Conservation (phyloP, 208 protist species). For the Trypanosoma brucei region DNA sequence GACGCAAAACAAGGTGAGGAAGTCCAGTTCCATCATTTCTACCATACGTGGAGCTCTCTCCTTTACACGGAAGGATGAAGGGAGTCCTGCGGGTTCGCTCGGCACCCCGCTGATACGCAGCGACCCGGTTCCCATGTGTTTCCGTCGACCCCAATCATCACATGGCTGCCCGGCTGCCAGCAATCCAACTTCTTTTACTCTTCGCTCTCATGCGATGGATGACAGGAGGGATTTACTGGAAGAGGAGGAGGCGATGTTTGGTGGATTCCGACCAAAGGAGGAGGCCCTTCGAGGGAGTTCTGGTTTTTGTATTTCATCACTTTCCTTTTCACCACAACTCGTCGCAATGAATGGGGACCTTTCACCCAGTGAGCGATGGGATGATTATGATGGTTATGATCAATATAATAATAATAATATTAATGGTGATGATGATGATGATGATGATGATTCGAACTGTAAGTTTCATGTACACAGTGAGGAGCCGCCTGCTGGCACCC, state of each 20-base stretch:
- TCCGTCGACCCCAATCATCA: slow-evolving; percentile 1
- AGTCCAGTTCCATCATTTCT: slow-evolving; percentile 10
- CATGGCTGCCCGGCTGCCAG: not conserved
- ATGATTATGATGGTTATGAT: not conserved
- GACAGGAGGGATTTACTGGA: not conserved
- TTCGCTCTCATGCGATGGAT: not conserved
- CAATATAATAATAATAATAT: no score
- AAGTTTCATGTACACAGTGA: not conserved
- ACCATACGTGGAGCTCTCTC: slow-evolving; percentile 1
- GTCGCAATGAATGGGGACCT: no score
- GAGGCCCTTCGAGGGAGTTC: not conserved
- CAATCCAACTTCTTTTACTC: not conserved
- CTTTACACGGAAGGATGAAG: not conserved
- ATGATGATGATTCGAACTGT: not conserved
- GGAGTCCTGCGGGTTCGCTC: not conserved
- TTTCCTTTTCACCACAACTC: not conserved
- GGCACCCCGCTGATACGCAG: slow-evolving; percentile 11
- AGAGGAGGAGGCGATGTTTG: not conserved
- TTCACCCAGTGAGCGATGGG: not conserved
- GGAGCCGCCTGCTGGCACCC: not conserved
- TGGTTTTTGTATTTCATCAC: not conserved
- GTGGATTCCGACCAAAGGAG: not conserved
- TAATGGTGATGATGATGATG: no score
- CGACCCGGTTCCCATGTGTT: slow-evolving; percentile 12
- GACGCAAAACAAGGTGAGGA: not conserved